Evolutionary conservation across 495 filamentous ascomycete species (phyloP).

Genomic region (Aspergillus coremiiformis): DNA sequence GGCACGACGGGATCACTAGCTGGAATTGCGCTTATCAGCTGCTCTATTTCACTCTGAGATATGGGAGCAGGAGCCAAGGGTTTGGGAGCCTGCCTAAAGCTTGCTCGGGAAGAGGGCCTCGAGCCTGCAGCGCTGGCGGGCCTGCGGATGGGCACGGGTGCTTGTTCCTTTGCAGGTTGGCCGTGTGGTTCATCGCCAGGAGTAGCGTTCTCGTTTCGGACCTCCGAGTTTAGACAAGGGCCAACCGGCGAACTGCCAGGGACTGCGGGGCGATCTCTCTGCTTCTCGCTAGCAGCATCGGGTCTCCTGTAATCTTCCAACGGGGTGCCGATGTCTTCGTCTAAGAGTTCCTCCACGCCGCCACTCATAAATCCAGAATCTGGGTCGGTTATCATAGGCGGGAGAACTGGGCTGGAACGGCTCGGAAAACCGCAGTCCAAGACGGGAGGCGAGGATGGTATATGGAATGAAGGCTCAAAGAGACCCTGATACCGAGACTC

Average conservation of each 20-base stretch:
- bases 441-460: conserved; percentile 75
- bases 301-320: conserved; percentile 26
- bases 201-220: conserved; percentile 14
- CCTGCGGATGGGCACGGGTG: conserved; percentile 17
- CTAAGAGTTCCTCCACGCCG: conserved; percentile 52
- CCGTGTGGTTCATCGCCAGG: conserved; percentile 13
- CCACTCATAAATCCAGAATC: conserved; percentile 83
- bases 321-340: conserved; percentile 42
- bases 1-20: conserved; percentile 52
- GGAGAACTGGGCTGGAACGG: conserved; percentile 69
- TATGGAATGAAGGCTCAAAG: conserved; percentile 46
- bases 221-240: conserved; percentile 16
- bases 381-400: conserved; percentile 49
- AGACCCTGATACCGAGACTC: conserved; percentile 41
- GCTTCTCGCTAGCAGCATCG: conserved; percentile 34
- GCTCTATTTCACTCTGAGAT: conserved; percentile 30
- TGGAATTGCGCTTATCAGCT: conserved; percentile 37
- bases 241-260: conserved; percentile 27
- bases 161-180: conserved; percentile 15
- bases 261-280: conserved; percentile 34
- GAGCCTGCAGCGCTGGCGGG: conserved; percentile 23
- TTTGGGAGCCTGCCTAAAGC: conserved; percentile 32
- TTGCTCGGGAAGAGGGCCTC: conserved; percentile 33
- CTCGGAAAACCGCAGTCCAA: conserved; percentile 48
- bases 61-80: conserved; percentile 35